Conservation (phyloP, 352 stramenopile genomes). For the Globisporangium megalacanthum region DNA sequence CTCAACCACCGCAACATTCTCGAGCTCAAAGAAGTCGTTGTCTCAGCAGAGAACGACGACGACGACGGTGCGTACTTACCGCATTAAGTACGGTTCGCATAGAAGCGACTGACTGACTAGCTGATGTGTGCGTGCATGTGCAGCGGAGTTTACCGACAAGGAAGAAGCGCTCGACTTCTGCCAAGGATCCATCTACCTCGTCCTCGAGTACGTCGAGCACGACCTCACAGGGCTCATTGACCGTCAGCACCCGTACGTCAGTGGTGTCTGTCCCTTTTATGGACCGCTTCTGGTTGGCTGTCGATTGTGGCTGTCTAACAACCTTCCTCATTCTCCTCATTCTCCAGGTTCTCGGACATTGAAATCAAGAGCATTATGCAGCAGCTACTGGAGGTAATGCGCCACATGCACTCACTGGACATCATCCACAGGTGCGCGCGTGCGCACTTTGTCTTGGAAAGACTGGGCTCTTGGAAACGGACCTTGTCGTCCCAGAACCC, state of each 20-base stretch:
- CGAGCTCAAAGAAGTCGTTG: slow-evolving; percentile 94
- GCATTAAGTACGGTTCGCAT: too few relatives aligned
- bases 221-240: slow-evolving; percentile 87
- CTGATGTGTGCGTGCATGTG: not conserved
- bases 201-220: slow-evolving; percentile 87
- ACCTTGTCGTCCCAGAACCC: not conserved
- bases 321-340: not conserved
- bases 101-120: not conserved
- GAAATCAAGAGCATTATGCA: slow-evolving; percentile 88
- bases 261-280: not conserved
- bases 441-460: slow-evolving; percentile 10
- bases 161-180: slow-evolving; percentile 82
- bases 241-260: slow-evolving; percentile 68
- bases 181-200: slow-evolving; percentile 83
- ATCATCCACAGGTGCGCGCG: slow-evolving; percentile 78
- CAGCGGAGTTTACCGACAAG: slow-evolving; percentile 67
- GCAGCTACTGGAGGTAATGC: slow-evolving; percentile 81
- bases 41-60: slow-evolving; percentile 82
- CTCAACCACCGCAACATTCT: slow-evolving; percentile 95
- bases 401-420: slow-evolving; percentile 85
- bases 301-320: too few relatives aligned
- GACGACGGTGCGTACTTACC: slow-evolving; percentile 44
- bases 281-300: too few relatives aligned
- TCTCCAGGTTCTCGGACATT: slow-evolving; percentile 65
- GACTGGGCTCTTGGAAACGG: too few relatives aligned